phyloP scores from a whole-genome alignment of 2,329 filamentous ascomycete genomes.

The Calonectria henricotiae region DNA sequence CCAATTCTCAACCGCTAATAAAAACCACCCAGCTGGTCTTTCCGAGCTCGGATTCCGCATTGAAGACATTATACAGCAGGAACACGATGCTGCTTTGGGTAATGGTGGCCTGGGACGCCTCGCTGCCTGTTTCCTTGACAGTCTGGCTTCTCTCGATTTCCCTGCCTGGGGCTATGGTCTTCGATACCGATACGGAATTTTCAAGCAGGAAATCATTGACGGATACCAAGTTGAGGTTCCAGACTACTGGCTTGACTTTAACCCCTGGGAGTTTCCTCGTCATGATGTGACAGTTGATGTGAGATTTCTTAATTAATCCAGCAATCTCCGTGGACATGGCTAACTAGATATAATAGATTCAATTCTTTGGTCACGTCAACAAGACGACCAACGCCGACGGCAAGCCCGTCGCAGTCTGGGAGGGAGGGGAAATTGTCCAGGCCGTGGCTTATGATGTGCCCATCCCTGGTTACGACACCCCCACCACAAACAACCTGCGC shows the following conservation, averaged over 20 bases:
- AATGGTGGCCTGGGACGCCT: conserved; percentile 96
- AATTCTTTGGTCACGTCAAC: conserved; percentile 92
- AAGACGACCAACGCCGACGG: conserved; percentile 84
- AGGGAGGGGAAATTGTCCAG: conserved; percentile 92
- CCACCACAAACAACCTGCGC: conserved; percentile 95
- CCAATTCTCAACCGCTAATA: conserved; percentile 39
- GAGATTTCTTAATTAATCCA: conserved; percentile 53
- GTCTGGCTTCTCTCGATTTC: conserved; percentile 93
- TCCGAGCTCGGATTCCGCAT: conserved; percentile 94
- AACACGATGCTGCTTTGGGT: conserved; percentile 95
- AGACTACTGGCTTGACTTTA: conserved; percentile 99
- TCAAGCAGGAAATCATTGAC: conserved; percentile 99
- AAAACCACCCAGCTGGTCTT: conserved; percentile 79
- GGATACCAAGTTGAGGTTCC: conserved; percentile 98
- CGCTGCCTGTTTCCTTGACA: conserved; percentile 97
- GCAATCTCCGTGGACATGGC: not conserved
- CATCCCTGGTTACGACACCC: conserved; percentile 91
- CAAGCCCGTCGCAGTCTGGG: conserved; percentile 84
- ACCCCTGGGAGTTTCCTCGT: conserved; percentile 98
- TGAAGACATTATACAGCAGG: conserved; percentile 94
- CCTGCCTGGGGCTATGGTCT: conserved; percentile 98
- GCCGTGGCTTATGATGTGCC: conserved; percentile 95
- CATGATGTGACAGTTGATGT: conserved; percentile 95
- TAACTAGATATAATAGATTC: conserved; percentile 70
- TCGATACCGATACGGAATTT: conserved; percentile 96